Evolutionary conservation across 192 early-diverging fungal species (phyloP), one percentile per base, ranked within the genome.

Genomic region (Backusella mclennaniae): DNA sequence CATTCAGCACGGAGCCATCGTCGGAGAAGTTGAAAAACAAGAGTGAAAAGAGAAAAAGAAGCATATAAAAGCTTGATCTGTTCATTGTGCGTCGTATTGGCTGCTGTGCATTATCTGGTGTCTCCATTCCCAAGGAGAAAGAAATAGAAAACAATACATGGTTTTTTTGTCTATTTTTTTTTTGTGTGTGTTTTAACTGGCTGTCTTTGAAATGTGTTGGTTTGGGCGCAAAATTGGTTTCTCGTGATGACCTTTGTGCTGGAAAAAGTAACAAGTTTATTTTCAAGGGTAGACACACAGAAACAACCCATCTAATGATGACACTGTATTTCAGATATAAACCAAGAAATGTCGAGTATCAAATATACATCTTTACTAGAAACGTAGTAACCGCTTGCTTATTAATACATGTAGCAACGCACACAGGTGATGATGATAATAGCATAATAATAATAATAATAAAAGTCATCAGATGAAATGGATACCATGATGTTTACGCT

Each of bases 1-100:
- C 67, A 19, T 66, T 71, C 29, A 73, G 75, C 19, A 59, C 72
- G 6, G 83, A 70, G 35, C 52, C 82, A 23, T 84, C 82, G 46
- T 86, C 85, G n/a, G 81, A 75, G 39, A 74, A 79, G 67, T 82
- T 86, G 59, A 86, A 68, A 39, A 88, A 76, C 59, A 83, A 81
- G 35, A 88, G 69, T 17, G 84, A 66, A 49, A 86, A 66, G 26
- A 88, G 77, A 38, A 86, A 77, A 12, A 83, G 59, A 29, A 83
- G n/a, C 69, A 83, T 73, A 66, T 77, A 83, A 35, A 79, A 80
- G 31, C 77, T 78, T 21, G 78, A 79, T 36, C 82, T 35, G 39
- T 80, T 77, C 67, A 83, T 77, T 15, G 67, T 53, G 44, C 73
- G 68, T 75, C 78, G n/a, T 59, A 73, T 63, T 78, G 71, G 53